Percentiles rank a stretch among this genome's conserved stretches.
phyloP scores from a whole-genome alignment of 2,329 filamentous ascomycete genomes.

The Colletotrichum sp. region DNA sequence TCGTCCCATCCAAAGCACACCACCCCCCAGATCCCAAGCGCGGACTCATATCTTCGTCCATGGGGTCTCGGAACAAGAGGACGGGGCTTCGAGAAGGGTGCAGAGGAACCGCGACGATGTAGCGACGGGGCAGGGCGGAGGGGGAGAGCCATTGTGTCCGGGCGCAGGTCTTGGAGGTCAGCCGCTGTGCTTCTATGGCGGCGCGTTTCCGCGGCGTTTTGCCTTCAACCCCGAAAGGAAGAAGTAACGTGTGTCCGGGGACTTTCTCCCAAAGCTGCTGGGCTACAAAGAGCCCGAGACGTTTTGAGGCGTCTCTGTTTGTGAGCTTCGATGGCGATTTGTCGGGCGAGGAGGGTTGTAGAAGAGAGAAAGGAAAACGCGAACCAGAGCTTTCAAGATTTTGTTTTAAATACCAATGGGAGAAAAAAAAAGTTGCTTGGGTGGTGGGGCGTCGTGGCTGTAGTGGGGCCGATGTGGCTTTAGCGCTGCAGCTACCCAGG shows the following conservation, averaged over 20 bases:
- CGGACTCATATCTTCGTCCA: constrained; percentile 95
- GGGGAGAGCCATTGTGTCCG: constrained; percentile 39
- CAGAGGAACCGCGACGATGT: constrained; percentile 41
- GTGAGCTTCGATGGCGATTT: constrained; percentile 99
- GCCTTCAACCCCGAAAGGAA: constrained; percentile 37
- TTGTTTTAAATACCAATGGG: constrained; percentile 10
- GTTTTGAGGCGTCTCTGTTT: constrained; percentile 68
- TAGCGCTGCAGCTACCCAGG: background rate
- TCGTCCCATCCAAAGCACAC: constrained; percentile 19
- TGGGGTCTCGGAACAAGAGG: constrained; percentile 48
- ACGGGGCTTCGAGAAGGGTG: background rate
- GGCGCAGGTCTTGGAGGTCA: constrained; percentile 72
- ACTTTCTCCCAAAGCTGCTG: constrained; percentile 99
- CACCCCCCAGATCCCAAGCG: constrained; percentile 37
- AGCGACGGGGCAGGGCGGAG: constrained; percentile 47
- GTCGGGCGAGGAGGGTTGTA: constrained; percentile 90
- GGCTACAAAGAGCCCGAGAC: constrained; percentile 40
- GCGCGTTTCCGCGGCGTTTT: constrained; percentile 88
- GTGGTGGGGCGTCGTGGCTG: constrained; percentile 12
- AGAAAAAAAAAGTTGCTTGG: background rate
- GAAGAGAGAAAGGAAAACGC: constrained; percentile 38
- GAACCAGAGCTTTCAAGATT: background rate
- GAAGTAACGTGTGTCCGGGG: constrained; percentile 81
- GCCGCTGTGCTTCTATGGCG: constrained; percentile 99
- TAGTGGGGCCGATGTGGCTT: background rate